A percentile compares a stretch with the other conserved stretches of the same genome.
Conservation (phyloP, 2,329 filamentous ascomycete genomes). For the Fusarium setosum region DNA sequence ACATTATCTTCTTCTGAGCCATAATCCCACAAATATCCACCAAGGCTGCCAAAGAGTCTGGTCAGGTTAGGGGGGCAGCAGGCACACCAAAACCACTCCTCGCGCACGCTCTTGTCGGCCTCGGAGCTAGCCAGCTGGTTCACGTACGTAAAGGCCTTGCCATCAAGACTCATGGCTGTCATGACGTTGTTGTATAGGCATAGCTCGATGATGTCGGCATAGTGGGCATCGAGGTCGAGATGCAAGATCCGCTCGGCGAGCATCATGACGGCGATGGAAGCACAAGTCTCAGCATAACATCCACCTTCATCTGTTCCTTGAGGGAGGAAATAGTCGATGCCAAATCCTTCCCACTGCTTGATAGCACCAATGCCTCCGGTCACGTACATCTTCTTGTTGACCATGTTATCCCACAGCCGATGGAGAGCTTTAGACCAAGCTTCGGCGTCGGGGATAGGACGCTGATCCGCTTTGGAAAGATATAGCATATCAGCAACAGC, state of each 20-base stretch:
- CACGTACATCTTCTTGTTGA: slow-evolving; percentile 66
- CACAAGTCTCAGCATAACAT: slow-evolving; percentile 26
- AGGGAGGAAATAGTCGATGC: slow-evolving; percentile 31
- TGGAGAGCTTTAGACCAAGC: slow-evolving; percentile 53
- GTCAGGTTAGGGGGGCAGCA: slow-evolving; percentile 71
- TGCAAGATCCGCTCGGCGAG: slow-evolving; percentile 66
- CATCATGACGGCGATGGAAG: slow-evolving; percentile 63
- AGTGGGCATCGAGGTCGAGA: slow-evolving; percentile 62
- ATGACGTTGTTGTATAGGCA: slow-evolving; percentile 70
- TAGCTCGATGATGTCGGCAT: slow-evolving; percentile 70
- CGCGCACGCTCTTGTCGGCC: slow-evolving; percentile 58
- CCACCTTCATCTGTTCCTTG: slow-evolving; percentile 22
- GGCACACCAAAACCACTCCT: slow-evolving; percentile 69
- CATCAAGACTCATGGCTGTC: slow-evolving; percentile 66
- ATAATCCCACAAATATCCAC: slow-evolving; percentile 66
- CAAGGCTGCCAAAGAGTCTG: slow-evolving; percentile 64
- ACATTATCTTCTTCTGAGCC: slow-evolving; percentile 42
- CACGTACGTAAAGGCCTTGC: slow-evolving; percentile 69
- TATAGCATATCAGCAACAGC: slow-evolving; percentile 64
- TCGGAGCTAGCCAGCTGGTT: slow-evolving; percentile 69
- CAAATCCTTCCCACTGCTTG: slow-evolving; percentile 45
- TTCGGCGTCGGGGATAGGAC: slow-evolving; percentile 28
- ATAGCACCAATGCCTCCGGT: slow-evolving; percentile 68
- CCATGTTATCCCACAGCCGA: slow-evolving; percentile 69
- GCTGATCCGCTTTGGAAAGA: slow-evolving; percentile 24